Conservation (phyloP, 805 yeast species). For the Kodamaea sagamina region DNA sequence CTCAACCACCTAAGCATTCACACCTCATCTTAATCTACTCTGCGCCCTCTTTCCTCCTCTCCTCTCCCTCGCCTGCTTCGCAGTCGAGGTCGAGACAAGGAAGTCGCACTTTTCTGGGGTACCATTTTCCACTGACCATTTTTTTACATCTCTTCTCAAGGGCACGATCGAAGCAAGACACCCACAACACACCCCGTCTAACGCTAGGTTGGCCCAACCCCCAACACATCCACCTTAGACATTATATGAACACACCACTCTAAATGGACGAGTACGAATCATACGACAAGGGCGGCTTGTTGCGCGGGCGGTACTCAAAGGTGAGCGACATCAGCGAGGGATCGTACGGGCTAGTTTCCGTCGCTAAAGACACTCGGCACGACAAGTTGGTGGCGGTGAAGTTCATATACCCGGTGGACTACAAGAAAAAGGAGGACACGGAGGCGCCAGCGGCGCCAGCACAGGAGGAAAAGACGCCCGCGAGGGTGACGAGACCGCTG, state of each 20-base stretch:
- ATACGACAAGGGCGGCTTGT: slow-evolving; percentile 45
- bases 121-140: too few species aligned
- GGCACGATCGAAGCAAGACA: neutral
- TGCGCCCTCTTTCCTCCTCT: too few species aligned
- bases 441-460: too few species aligned
- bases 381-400: slow-evolving; percentile 76
- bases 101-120: too few species aligned
- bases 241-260: neutral
- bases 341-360: slow-evolving; percentile 87
- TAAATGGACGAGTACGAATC: slow-evolving; percentile 42
- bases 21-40: too few species aligned
- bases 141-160: slow-evolving; percentile 2
- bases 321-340: slow-evolving; percentile 84
- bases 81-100: too few species aligned
- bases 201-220: too few species aligned
- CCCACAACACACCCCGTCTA: too few species aligned
- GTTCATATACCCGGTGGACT: slow-evolving; percentile 66
- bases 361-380: slow-evolving; percentile 69
- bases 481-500: slow-evolving; percentile 24
- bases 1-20: too few species aligned
- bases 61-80: too few species aligned
- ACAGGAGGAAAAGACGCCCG: slow-evolving; percentile 11
- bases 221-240: too few species aligned
- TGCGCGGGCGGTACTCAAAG: slow-evolving; percentile 65
- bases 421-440: slow-evolving; percentile 24